Evolutionary conservation across 2,329 filamentous ascomycete species (phyloP).

Genomic region (Ceratocystis eucalypticola): DNA sequence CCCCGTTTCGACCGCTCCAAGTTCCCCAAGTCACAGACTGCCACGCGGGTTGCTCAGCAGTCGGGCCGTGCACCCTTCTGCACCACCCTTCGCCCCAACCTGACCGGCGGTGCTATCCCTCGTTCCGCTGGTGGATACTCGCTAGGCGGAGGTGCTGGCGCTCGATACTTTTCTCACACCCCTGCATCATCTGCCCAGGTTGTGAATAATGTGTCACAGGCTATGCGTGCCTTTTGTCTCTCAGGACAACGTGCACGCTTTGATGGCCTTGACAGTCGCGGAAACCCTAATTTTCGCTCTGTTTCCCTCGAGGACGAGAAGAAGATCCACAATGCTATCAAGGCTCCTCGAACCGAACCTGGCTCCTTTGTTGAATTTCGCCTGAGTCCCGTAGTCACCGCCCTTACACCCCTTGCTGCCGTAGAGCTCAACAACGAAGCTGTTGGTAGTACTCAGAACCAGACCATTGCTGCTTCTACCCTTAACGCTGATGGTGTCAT

Average conservation of each 20-base stretch:
- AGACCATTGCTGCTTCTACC: slow-evolving; percentile 37
- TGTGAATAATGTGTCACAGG: slow-evolving; percentile 87
- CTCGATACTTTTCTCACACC: slow-evolving; percentile 79
- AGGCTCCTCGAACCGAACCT: slow-evolving; percentile 45
- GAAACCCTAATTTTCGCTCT: slow-evolving; percentile 65
- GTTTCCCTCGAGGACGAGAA: slow-evolving; percentile 59
- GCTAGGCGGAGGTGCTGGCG: slow-evolving; percentile 40
- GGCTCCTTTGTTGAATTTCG: slow-evolving; percentile 83
- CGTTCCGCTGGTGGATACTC: slow-evolving; percentile 83
- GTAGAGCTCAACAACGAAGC: slow-evolving; percentile 31
- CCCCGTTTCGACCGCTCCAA: slow-evolving; percentile 18
- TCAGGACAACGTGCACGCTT: slow-evolving; percentile 80
- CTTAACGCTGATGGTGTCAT: slow-evolving; percentile 75
- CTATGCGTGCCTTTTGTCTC: slow-evolving; percentile 82
- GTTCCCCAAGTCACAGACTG: slow-evolving; percentile 17
- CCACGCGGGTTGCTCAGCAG: slow-evolving; percentile 16
- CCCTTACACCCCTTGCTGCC: slow-evolving; percentile 57
- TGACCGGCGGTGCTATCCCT: slow-evolving; percentile 75
- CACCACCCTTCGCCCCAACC: slow-evolving; percentile 74
- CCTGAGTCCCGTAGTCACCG: slow-evolving; percentile 78
- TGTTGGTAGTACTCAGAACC: slow-evolving; percentile 17
- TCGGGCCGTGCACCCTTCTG: slow-evolving; percentile 74
- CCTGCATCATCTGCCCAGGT: slow-evolving; percentile 79
- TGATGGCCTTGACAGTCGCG: slow-evolving; percentile 59
- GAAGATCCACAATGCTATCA: slow-evolving; percentile 13